These are phyloP conservation scores for Phytophthora lateralis DNA, from an alignment of 352 stramenopile species.

Conservation along the genomic window DNA sequence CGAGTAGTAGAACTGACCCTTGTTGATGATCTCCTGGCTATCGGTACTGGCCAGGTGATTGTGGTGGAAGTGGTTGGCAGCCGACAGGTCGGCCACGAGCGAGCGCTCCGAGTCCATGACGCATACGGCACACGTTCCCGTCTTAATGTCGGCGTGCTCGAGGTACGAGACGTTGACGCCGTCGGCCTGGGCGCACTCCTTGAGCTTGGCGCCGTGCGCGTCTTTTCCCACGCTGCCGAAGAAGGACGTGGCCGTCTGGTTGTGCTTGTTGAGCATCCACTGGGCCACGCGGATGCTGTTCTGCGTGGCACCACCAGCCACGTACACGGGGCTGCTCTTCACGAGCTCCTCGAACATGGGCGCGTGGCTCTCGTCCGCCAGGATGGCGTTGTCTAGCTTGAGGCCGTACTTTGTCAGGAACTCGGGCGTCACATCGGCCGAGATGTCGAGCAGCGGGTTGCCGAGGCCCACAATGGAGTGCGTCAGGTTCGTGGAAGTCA, in stretches of 20 bases:
- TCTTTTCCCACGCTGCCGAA: conserved; percentile 98
- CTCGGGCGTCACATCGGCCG: conserved; percentile 91
- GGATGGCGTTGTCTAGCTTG: conserved; percentile 96
- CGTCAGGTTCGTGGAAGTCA: conserved; percentile 52
- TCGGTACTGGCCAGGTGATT: conserved; percentile 84
- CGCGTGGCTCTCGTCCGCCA: conserved; percentile 98
- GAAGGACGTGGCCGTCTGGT: conserved; percentile 91
- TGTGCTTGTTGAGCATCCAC: conserved; percentile 97
- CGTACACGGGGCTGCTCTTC: conserved; percentile 94
- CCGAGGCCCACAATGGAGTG: conserved; percentile 94
- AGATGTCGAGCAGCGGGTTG: conserved; percentile 99
- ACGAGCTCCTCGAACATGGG: conserved; percentile 96
- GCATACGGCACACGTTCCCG: conserved; percentile 98
- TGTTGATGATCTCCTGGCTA: conserved; percentile 94
- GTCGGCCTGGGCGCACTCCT: conserved; percentile 93
- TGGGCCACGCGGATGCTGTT: conserved; percentile 99
- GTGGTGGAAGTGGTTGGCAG: conserved; percentile 98
- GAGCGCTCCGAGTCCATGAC: conserved; percentile 96
- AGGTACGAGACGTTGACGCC: conserved; percentile 98
- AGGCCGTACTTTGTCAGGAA: conserved; percentile 97
- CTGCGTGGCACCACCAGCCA: conserved; percentile 98
- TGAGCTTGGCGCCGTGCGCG: conserved; percentile 91
- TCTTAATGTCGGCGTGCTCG: conserved; percentile 92
- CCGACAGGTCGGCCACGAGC: conserved; percentile 97
- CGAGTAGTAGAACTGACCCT: conserved; percentile 97